A percentile compares a stretch with the other conserved stretches of the same genome.
phyloP scores from a whole-genome alignment of 768 basidiomycete genomes.

The Termitomyces sp. region DNA sequence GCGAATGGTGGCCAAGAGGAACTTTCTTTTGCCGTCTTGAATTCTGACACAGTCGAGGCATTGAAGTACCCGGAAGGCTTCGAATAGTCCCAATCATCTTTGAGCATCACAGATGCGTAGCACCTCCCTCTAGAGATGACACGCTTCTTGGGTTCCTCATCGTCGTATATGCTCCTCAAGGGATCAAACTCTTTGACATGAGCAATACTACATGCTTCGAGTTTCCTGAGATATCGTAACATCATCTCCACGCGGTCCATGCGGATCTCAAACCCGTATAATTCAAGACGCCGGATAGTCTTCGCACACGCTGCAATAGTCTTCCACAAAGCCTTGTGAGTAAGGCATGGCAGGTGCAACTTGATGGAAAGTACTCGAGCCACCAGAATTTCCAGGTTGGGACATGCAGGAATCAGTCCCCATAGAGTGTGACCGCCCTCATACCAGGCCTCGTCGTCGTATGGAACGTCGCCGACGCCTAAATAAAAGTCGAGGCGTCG shows the following conservation, averaged over 20 bases:
- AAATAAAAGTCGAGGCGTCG: neutral
- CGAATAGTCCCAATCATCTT: neutral
- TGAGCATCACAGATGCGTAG: neutral
- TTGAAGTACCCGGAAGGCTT: neutral
- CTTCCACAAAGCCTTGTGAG: slow-evolving; percentile 1
- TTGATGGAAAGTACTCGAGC: neutral
- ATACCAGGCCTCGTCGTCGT: slow-evolving; percentile 1
- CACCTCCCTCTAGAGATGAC: neutral
- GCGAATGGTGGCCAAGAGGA: slow-evolving; percentile 1
- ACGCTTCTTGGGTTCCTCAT: neutral
- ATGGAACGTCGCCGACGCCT: neutral
- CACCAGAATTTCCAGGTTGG: neutral
- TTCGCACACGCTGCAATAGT: neutral
- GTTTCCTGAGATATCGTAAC: slow-evolving; percentile 3
- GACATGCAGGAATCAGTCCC: slow-evolving; percentile 3
- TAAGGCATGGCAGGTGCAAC: neutral
- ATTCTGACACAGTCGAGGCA: neutral
- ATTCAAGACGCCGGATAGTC: neutral
- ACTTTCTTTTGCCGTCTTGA: neutral
- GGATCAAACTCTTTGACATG: neutral
- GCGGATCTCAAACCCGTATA: neutral
- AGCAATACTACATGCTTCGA: slow-evolving; percentile 1
- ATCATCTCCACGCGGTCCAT: slow-evolving; percentile 3
- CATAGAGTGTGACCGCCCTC: slow-evolving; percentile 4
- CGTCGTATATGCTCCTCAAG: neutral